A percentile compares a stretch with the other conserved stretches of the same genome.
phyloP scores from a whole-genome alignment of 169 alveolate species.

The Cryptosporidium viatorum region DNA sequence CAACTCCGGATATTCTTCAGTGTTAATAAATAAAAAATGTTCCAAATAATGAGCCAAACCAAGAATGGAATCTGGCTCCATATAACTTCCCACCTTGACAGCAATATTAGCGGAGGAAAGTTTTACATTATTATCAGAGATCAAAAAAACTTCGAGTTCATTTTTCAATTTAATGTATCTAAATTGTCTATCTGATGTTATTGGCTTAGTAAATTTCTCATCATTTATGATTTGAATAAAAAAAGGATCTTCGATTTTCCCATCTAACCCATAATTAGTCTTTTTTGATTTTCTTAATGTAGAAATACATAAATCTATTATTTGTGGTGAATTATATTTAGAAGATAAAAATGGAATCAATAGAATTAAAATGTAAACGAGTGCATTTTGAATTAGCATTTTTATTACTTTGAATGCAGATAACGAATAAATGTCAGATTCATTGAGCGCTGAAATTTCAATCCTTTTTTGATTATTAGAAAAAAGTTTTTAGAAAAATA shows the following conservation, averaged over 20 bases:
- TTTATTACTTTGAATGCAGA: neutral
- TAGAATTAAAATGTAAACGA: neutral
- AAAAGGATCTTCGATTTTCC: neutral
- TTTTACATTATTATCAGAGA: constrained; percentile 80
- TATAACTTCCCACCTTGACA: constrained; percentile 83
- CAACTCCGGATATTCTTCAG: constrained; percentile 86
- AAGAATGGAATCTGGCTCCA: constrained; percentile 79
- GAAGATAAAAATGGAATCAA: neutral
- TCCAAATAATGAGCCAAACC: constrained; percentile 91
- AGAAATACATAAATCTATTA: neutral
- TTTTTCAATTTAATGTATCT: constrained; percentile 78
- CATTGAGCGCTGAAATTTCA: neutral
- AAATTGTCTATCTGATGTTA: constrained; percentile 10
- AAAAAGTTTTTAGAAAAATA: no score
- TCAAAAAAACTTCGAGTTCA: constrained; percentile 80
- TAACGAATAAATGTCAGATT: neutral
- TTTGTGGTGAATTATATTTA: neutral
- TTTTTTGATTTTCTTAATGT: neutral
- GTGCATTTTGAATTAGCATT: neutral
- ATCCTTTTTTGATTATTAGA: no score
- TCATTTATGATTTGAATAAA: neutral
- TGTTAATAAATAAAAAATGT: constrained; percentile 87
- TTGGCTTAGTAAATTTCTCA: constrained; percentile 41
- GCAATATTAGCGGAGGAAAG: constrained; percentile 82
- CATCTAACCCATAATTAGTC: neutral